Conservation (phyloP, 1,284 basidiomycete species). For the Microbotryum intermedium region DNA sequence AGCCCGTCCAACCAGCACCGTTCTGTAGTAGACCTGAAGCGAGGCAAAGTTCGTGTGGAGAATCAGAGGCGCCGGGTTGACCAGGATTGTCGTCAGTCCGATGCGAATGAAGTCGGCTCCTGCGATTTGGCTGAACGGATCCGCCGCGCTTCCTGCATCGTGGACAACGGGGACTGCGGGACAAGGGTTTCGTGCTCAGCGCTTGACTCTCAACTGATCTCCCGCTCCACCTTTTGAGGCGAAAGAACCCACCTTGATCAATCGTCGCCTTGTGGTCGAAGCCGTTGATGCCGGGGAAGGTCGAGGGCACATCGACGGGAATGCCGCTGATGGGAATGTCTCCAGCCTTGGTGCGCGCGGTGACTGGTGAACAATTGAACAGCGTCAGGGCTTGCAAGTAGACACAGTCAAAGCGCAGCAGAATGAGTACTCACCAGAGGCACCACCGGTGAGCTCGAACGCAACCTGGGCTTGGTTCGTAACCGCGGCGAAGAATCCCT, state of each 20-base stretch:
- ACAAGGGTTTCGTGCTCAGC: slow-evolving; percentile 30
- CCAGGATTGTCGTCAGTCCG: slow-evolving; percentile 47
- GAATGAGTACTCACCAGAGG: slow-evolving; percentile 5
- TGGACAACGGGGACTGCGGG: slow-evolving; percentile 26
- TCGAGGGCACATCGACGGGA: slow-evolving; percentile 42
- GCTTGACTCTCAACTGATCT: slow-evolving; percentile 11
- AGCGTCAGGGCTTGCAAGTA: neutral
- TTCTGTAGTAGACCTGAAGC: slow-evolving; percentile 54
- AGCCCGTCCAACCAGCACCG: slow-evolving; percentile 41
- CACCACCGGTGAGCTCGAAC: slow-evolving; percentile 17
- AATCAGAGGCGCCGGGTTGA: slow-evolving; percentile 62
- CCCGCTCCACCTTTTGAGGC: neutral
- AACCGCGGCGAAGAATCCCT: slow-evolving; percentile 16
- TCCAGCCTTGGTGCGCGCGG: slow-evolving; percentile 57
- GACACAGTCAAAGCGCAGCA: no score
- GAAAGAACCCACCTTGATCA: slow-evolving; percentile 13
- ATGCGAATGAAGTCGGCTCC: slow-evolving; percentile 17
- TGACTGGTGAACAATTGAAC: slow-evolving; percentile 39
- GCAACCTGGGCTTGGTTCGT: slow-evolving; percentile 5
- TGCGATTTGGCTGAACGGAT: slow-evolving; percentile 7
- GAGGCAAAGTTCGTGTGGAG: slow-evolving; percentile 53
- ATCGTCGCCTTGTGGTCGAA: slow-evolving; percentile 32
- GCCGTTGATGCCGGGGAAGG: slow-evolving; percentile 13
- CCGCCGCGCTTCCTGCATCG: slow-evolving; percentile 5
- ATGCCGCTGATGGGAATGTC: slow-evolving; percentile 59